Conservation (phyloP, 2,329 filamentous ascomycete genomes). For the Beauveria australis region DNA sequence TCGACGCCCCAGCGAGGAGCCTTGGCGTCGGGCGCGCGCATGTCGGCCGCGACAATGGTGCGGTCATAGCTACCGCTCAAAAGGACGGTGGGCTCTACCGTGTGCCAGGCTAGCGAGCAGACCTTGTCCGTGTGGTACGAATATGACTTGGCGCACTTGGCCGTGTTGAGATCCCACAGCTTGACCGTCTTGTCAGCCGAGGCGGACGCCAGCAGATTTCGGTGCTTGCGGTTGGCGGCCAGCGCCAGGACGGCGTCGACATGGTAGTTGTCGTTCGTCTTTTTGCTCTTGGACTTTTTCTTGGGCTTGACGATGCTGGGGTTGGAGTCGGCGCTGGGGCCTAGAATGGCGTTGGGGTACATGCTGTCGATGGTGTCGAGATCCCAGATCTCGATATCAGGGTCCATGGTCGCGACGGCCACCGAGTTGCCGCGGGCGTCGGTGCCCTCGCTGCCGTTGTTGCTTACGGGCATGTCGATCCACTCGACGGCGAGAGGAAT, state of each 20-base stretch:
- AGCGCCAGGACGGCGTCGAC: conserved; percentile 89
- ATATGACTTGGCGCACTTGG: conserved; percentile 92
- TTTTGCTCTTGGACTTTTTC: conserved; percentile 84
- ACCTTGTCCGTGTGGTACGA: conserved; percentile 95
- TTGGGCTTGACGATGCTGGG: conserved; percentile 64
- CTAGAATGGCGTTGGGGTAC: conserved; percentile 95
- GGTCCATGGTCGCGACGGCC: conserved; percentile 93
- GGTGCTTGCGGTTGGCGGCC: conserved; percentile 85
- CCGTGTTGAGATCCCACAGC: conserved; percentile 91
- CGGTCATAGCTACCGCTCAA: conserved; percentile 93
- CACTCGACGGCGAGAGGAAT: conserved; percentile 95
- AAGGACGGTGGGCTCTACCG: conserved; percentile 75
- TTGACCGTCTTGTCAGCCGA: conserved; percentile 97
- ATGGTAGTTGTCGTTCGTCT: conserved; percentile 85
- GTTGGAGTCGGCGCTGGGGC: conserved; percentile 54
- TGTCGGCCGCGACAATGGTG: conserved; percentile 89
- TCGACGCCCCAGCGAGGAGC: conserved; percentile 86
- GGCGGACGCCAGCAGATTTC: conserved; percentile 87
- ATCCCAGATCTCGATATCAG: conserved; percentile 98
- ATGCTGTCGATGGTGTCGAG: conserved; percentile 93
- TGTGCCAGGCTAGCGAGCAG: conserved; percentile 91
- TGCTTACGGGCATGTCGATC: conserved; percentile 77
- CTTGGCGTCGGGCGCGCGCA: conserved; percentile 82
- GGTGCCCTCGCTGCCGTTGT: conserved; percentile 53
- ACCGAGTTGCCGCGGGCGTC: conserved; percentile 80